phyloP scores from a whole-genome alignment of 768 basidiomycete genomes.

The Tulasnella sp. region DNA sequence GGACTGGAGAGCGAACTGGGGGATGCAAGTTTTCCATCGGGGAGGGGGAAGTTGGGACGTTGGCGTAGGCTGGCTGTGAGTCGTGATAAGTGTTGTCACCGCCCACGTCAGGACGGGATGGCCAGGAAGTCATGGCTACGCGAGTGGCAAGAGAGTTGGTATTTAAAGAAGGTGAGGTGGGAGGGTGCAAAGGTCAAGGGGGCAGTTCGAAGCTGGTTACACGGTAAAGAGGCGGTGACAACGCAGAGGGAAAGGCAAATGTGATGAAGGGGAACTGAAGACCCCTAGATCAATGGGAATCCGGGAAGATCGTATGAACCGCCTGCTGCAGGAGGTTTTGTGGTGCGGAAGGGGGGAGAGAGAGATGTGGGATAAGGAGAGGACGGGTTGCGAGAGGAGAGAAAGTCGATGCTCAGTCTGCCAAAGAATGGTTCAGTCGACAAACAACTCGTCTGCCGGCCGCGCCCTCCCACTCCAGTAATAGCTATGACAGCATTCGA shows the following conservation, averaged over 20 bases:
- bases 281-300: neutral
- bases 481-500: neutral
- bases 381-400: neutral
- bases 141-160: neutral
- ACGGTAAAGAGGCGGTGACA: neutral
- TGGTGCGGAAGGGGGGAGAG: neutral
- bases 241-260: neutral
- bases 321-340: neutral
- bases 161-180: neutral
- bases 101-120: neutral
- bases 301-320: neutral
- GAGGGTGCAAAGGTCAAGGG: constrained; percentile 1
- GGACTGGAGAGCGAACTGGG: neutral
- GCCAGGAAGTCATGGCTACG: constrained; percentile 11
- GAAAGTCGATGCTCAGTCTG: neutral
- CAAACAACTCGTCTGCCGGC: neutral
- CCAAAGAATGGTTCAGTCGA: neutral
- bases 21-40: constrained; percentile 8
- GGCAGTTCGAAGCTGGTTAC: neutral
- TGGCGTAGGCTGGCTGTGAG: neutral
- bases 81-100: neutral
- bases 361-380: neutral
- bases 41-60: constrained; percentile 14
- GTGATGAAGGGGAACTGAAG: neutral
- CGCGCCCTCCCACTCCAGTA: neutral